Evolutionary conservation across 208 protist genomes (phyloP).

Genomic region (Balamuthia mandrillaris): DNA sequence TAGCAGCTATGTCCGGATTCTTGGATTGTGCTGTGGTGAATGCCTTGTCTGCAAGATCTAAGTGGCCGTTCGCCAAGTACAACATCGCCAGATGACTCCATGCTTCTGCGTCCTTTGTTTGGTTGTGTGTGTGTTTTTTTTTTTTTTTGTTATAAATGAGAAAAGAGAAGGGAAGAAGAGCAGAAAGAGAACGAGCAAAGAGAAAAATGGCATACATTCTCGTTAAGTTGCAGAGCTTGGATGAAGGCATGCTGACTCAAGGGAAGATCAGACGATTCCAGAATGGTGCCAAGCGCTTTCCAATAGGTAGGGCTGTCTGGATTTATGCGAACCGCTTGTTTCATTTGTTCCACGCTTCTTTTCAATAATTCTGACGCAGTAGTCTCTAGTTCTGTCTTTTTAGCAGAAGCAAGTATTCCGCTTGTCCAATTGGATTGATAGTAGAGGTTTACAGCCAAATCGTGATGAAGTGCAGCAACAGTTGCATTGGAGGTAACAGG

Average conservation of each 20-base stretch:
- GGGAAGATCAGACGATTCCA: neutral
- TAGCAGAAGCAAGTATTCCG: neutral
- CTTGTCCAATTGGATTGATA: neutral
- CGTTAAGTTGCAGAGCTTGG: neutral
- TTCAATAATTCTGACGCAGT: no score
- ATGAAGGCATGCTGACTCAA: conserved; percentile 4
- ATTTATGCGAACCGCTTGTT: neutral
- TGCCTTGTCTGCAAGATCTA: neutral
- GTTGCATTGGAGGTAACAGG: neutral
- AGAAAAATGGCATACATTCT: neutral
- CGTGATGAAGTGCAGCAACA: neutral
- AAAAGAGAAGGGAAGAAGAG: neutral
- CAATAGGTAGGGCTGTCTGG: neutral
- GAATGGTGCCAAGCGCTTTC: conserved; percentile 2
- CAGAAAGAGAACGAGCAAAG: neutral
- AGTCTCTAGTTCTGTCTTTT: no score
- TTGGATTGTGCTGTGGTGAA: conserved; percentile 2
- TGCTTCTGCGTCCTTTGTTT: conserved; percentile 12
- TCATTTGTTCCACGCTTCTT: conserved; percentile 8
- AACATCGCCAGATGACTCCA: neutral
- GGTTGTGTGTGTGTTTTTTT: no score
- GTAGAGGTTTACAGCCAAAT: neutral
- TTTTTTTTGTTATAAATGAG: no score
- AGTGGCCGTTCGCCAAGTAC: conserved; percentile 4
- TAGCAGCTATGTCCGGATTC: neutral